Evolutionary conservation across 192 early-diverging fungal species (phyloP), one percentile per base, ranked within the genome.

Genomic region (Diversispora eburnea): DNA sequence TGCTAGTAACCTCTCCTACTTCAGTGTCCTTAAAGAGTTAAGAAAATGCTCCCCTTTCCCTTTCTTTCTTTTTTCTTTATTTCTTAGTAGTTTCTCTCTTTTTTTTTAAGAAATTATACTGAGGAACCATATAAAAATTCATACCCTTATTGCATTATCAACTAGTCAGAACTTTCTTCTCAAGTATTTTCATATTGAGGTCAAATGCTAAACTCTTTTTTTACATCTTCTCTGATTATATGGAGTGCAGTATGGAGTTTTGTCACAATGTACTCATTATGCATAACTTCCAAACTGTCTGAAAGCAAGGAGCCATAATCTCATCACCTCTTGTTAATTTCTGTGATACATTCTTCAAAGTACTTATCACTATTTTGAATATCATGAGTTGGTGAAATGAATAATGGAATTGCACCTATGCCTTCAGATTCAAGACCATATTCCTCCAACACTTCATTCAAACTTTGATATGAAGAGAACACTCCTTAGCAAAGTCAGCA

Each of bases 181-280:
- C 46, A 46, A 19, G 33, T 68, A 33, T 33, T 54, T 54, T 68
- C 46, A 8, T 68, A n/a, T 0, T 68, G 20, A 0, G 67, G 67
- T 20, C 48, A 8, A 19, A 68, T 68, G 22, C 17, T 68, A 12
- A 68, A 45, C 1, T 68, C 1, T 33, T 68, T 68, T 51, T 51
- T 20, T 8, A 17, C 52, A 4, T 49, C 22, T 5, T 51, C 51
- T 19, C 48, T 2, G 4, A 33, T 48, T 2, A 68, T 68, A 33
- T 52, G 67, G 12, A 68, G 67, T 0, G 67, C 20, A 2, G 67
- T 4, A 49, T 68, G 67, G 46, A 68, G 67, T 68, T 52, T 25
- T 52, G 67, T n/a, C 3, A 22, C 46, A 68, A 68, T 48, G 13
- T 68, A 68, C 22, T 68, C 67, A 54, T 68, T 68, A n/a, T 3